Conservation (phyloP, 352 stramenopile genomes). For the Phytophthora macrochlamydospora region DNA sequence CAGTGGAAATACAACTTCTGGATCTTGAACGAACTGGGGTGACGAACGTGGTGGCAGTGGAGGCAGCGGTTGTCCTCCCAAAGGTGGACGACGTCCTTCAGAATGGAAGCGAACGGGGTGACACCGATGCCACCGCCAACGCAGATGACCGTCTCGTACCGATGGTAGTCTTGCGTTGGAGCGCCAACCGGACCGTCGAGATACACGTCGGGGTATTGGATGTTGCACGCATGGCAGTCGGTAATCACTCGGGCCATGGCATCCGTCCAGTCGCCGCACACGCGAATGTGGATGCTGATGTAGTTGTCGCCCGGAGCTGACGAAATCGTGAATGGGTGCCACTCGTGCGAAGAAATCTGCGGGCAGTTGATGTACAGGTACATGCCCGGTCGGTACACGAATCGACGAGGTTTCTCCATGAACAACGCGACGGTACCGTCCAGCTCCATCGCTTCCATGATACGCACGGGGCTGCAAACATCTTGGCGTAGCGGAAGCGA, state of each 20-base stretch:
- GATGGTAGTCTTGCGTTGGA: conserved; percentile 69
- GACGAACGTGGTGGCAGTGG: conserved; percentile 65
- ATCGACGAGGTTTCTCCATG: conserved; percentile 64
- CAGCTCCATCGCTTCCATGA: conserved; percentile 56
- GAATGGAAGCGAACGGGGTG: conserved; percentile 77
- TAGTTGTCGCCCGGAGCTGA: conserved; percentile 80
- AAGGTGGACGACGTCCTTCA: conserved; percentile 69
- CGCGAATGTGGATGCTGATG: conserved; percentile 73
- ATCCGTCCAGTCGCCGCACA: conserved; percentile 68
- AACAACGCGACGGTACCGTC: conserved; percentile 62
- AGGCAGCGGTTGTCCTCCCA: conserved; percentile 69
- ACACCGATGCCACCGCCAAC: conserved; percentile 78
- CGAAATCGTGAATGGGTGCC: conserved; percentile 92
- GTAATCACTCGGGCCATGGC: conserved; percentile 57
- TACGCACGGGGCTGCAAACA: conserved; percentile 59
- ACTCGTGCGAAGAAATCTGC: conserved; percentile 73
- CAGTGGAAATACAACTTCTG: conserved; percentile 87
- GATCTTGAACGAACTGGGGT: conserved; percentile 68
- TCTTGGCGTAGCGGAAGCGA: conserved; percentile 65
- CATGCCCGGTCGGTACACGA: conserved; percentile 70
- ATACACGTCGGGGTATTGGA: conserved; percentile 70
- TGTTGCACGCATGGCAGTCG: conserved; percentile 54
- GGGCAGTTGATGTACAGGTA: conserved; percentile 89
- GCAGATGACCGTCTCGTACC: conserved; percentile 69
- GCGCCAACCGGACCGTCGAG: conserved; percentile 74